Evolutionary conservation across 352 stramenopile genomes (phyloP), one percentile per base, ranked within the genome.

Genomic region (Pythium myriotylum): DNA sequence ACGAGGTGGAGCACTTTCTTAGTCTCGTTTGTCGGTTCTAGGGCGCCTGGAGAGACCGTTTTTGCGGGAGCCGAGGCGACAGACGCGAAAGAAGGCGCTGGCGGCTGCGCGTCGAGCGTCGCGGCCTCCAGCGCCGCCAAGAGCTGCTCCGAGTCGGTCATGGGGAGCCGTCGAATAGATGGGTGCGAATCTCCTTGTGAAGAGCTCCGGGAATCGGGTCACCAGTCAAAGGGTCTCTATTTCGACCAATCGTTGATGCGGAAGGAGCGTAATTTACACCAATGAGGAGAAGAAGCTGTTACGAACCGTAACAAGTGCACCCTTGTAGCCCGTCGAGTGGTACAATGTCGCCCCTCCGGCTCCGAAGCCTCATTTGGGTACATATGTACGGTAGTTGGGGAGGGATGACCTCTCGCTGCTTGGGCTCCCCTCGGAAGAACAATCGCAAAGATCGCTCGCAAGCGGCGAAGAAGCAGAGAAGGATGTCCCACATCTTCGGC

Each of bases 401-500:
- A 41, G 59, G 59, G 59, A 42, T 67, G 59, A 35, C 29, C 29
- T 35, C 29, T 5, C 29, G 29, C 29, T 35, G 29, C 29, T 35
- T 35, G 29, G 29, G 29, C 29, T 35, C 29, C 29, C 29, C 10
- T 35, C 23, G 9, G 14, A 52, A 68, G 49, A 62, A 68, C 55
- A 62, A 54, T 35, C 27, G 39, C 9, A 49, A 50, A 49, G 22
- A 54, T 35, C 29, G 29, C 23, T 26, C 10, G 3, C 13, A 4
- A 27, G 4, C 26, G 26, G 32, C 12, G 39, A 54, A 58, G 19
- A 59, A 46, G 24, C 29, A 33, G 26, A 59, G 54, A 73, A 72
- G 35, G n/a, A 93, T 93, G 86, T 76, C 84, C 72, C 69, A 91
- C 64, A 82, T 95, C 50, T 92, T 95, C 61, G 86, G 86, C 41